Conservation (phyloP, 2,329 filamentous ascomycete species). For the Orbilia javanica region DNA sequence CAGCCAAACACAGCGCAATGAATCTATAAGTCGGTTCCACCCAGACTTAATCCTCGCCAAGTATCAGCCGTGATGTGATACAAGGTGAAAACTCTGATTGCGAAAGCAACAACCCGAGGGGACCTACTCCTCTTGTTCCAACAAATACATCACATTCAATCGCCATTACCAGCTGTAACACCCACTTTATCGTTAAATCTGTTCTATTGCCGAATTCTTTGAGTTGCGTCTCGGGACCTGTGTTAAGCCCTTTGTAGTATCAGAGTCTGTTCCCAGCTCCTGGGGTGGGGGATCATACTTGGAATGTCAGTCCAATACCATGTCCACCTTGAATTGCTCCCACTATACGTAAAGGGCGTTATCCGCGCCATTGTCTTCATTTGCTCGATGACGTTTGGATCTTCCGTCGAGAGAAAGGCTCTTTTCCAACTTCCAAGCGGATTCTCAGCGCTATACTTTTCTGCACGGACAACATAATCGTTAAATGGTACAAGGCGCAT, state of each 20-base stretch:
- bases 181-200: constrained; percentile 61
- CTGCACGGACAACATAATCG: constrained; percentile 56
- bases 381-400: constrained; percentile 57
- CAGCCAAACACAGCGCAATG: constrained; percentile 60
- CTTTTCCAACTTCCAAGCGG: constrained; percentile 57
- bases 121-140: constrained; percentile 60
- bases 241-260: constrained; percentile 55
- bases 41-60: constrained; percentile 53
- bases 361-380: constrained; percentile 57
- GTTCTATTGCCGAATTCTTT: constrained; percentile 60
- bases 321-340: constrained; percentile 58
- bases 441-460: constrained; percentile 58
- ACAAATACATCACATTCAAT: constrained; percentile 60
- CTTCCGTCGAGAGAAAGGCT: constrained; percentile 61
- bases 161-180: constrained; percentile 61
- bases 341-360: constrained; percentile 45
- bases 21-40: constrained; percentile 61
- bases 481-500: constrained; percentile 59
- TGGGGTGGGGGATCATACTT: constrained; percentile 29
- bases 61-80: not conserved
- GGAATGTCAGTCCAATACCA: constrained; percentile 61
- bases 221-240: constrained; percentile 59
- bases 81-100: not conserved
- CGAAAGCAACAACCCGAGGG: not conserved
- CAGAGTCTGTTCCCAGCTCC: not conserved